Evolutionary conservation across 106 monocot species (phyloP).

Genomic region (Dendrobium catenatum): DNA sequence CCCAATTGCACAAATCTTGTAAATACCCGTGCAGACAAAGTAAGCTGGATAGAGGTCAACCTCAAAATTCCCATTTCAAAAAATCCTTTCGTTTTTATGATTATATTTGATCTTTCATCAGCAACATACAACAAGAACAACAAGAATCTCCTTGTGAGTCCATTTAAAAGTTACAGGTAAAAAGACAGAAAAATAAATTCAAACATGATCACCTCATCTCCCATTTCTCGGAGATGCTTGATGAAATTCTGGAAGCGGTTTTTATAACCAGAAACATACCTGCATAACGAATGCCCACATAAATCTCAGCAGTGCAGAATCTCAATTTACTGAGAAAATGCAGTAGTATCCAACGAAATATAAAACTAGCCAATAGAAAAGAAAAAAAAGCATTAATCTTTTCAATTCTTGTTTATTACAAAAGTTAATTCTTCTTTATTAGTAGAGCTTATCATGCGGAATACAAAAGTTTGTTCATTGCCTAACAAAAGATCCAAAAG

Average conservation of each 20-base stretch:
- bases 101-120: no score
- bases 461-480: background rate
- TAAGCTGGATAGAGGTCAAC: no score
- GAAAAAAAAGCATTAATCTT: background rate
- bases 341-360: background rate
- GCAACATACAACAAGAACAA: no score
- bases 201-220: constrained; percentile 63
- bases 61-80: no score
- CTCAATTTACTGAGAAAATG: background rate
- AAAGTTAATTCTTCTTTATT: background rate
- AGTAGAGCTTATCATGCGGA: background rate
- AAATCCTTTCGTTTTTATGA: no score
- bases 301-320: background rate
- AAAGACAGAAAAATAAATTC: background rate
- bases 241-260: constrained; percentile 96
- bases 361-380: background rate
- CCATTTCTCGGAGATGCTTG: constrained; percentile 82
- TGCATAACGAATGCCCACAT: constrained; percentile 12
- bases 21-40: no score
- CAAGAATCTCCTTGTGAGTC: background rate
- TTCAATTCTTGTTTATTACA: background rate
- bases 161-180: background rate
- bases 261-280: constrained; percentile 88
- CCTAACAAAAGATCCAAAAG: background rate
- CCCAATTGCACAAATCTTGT: no score